These are phyloP conservation scores for Dioszegia crocea DNA, from an alignment of 768 basidiomycete species.

Conservation along the genomic window DNA sequence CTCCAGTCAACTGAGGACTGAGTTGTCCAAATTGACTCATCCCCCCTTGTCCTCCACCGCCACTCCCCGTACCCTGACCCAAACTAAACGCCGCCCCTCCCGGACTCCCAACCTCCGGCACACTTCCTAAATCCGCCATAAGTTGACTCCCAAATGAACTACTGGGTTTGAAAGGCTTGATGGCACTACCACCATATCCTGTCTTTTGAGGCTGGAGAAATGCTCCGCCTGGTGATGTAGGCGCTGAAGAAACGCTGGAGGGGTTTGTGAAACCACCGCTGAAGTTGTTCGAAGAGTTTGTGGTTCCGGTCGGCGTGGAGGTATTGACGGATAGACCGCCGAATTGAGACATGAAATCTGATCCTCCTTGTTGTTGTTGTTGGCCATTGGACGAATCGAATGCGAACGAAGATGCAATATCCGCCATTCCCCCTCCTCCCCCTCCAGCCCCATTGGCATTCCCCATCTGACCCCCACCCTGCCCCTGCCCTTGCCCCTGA, in stretches of 20 bases:
- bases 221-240: slow-evolving; percentile 10
- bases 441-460: neutral
- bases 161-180: slow-evolving; percentile 78
- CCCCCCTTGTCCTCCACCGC: neutral
- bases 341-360: slow-evolving; percentile 29
- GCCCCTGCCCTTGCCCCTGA: slow-evolving; percentile 11
- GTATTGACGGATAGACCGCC: slow-evolving; percentile 17
- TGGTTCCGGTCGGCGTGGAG: neutral
- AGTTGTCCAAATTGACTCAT: slow-evolving; percentile 7
- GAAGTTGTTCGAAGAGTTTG: slow-evolving; percentile 54
- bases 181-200: slow-evolving; percentile 55
- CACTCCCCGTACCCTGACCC: neutral
- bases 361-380: neutral
- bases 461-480: too few relatives aligned
- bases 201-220: slow-evolving; percentile 55
- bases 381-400: slow-evolving; percentile 9
- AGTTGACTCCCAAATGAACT: slow-evolving; percentile 74
- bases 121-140: slow-evolving; percentile 68
- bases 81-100: neutral
- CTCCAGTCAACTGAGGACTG: slow-evolving; percentile 16
- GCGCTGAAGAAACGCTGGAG: slow-evolving; percentile 24
- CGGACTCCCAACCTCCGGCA: slow-evolving; percentile 53
- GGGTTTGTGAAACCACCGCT: slow-evolving; percentile 52
- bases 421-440: slow-evolving; percentile 25
- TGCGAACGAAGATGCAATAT: slow-evolving; percentile 40